Percentiles rank a stretch among this genome's conserved stretches.
Conservation (phyloP, 495 filamentous ascomycete species). For the Aeminium ludgeri region DNA sequence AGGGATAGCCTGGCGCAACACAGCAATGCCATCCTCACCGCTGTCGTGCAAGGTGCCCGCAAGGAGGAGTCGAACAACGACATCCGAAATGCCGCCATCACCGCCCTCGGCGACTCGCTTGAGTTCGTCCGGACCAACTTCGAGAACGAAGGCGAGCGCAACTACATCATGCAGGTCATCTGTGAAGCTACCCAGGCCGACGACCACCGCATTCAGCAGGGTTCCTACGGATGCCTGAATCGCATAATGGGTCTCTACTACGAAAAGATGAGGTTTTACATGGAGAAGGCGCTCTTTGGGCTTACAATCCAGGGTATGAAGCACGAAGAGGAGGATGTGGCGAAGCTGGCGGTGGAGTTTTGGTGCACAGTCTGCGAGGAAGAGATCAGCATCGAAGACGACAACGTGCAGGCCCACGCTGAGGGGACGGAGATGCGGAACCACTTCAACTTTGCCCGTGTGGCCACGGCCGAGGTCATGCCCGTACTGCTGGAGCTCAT, state of each 20-base stretch:
- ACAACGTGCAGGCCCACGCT: conserved; percentile 48
- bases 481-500: conserved; percentile 77
- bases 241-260: conserved; percentile 97
- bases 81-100: conserved; percentile 80
- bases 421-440: conserved; percentile 62
- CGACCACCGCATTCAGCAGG: conserved; percentile 80
- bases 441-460: conserved; percentile 78
- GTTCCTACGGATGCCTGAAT: conserved; percentile 91
- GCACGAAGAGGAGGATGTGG: conserved; percentile 89
- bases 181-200: conserved; percentile 92
- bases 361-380: conserved; percentile 99
- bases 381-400: conserved; percentile 91
- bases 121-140: conserved; percentile 97
- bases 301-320: conserved; percentile 99
- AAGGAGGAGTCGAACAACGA: conserved; percentile 86
- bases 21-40: conserved; percentile 94
- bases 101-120: conserved; percentile 86
- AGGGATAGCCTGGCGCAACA: conserved; percentile 64
- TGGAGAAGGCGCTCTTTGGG: conserved; percentile 98
- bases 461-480: conserved; percentile 81
- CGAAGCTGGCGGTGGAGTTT: conserved; percentile 95
- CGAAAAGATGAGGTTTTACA: conserved; percentile 98
- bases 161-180: conserved; percentile 99
- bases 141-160: conserved; percentile 94
- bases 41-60: conserved; percentile 89